A percentile compares a stretch with the other conserved stretches of the same genome.
Evolutionary conservation across 352 stramenopile genomes (phyloP).

Genomic region (Poterioochromonas sp.): DNA sequence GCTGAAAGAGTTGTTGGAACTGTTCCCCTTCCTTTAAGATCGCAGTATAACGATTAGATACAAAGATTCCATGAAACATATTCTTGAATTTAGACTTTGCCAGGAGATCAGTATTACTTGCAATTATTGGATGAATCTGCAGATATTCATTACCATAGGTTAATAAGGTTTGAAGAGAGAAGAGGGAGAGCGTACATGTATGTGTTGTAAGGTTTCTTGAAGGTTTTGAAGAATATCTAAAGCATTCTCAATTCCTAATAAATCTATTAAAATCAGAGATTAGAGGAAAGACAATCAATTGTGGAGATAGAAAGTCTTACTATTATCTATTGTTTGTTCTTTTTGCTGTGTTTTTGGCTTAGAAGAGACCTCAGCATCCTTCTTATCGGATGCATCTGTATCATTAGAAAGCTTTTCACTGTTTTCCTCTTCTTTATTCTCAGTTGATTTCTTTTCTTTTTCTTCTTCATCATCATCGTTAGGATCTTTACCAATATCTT

Average conservation of each 20-base stretch:
- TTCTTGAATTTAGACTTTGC: conserved; percentile 8
- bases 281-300: neutral
- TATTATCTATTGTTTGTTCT: neutral
- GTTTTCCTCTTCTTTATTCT: neutral
- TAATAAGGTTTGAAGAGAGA: neutral
- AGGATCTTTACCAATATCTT: neutral
- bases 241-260: neutral
- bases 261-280: too few relatives aligned
- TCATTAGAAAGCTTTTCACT: neutral
- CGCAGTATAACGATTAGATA: conserved; percentile 3
- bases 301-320: neutral
- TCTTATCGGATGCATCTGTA: neutral
- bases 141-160: conserved; percentile 8
- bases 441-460: neutral
- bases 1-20: neutral
- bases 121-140: conserved; percentile 17
- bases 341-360: neutral
- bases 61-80: conserved; percentile 35
- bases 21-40: conserved; percentile 3
- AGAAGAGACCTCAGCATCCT: neutral
- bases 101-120: neutral
- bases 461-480: conserved; percentile 1
- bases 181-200: neutral
- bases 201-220: neutral
- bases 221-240: neutral